Percentiles rank a stretch among this genome's conserved stretches.
These are phyloP conservation scores for Backusella morwellensis DNA, from an alignment of 192 early-diverging fungal species.

Conservation along the genomic window DNA sequence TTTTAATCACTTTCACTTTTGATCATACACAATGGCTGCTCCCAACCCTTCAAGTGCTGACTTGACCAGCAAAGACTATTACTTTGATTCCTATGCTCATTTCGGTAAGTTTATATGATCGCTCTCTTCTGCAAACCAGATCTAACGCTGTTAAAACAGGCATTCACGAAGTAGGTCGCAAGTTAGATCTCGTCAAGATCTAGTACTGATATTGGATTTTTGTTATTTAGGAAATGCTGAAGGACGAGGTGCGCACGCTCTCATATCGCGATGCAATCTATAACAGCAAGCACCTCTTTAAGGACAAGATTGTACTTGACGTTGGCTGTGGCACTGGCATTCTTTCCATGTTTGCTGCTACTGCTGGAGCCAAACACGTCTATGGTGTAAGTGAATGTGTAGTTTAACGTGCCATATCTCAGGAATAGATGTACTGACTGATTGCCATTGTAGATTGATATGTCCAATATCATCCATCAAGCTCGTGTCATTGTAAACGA, in stretches of 20 bases:
- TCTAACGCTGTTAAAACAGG: neutral
- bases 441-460: conserved; percentile 60
- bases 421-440: neutral
- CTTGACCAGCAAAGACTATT: conserved; percentile 68
- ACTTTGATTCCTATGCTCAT: conserved; percentile 99
- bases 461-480: conserved; percentile 97
- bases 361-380: conserved; percentile 92
- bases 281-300: conserved; percentile 95
- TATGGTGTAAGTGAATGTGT: conserved; percentile 65
- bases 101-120: conserved; percentile 57
- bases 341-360: conserved; percentile 99
- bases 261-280: conserved; percentile 93
- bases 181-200: neutral
- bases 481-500: conserved; percentile 92
- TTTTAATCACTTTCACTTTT: neutral
- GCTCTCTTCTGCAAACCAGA: neutral
- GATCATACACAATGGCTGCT: neutral
- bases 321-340: conserved; percentile 99
- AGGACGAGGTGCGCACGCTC: conserved; percentile 95
- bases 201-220: neutral
- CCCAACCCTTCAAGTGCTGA: neutral
- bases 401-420: neutral
- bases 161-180: conserved; percentile 21
- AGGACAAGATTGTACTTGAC: conserved; percentile 96
- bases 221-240: conserved; percentile 79